These are phyloP conservation scores for Amanita muscaria DNA, from an alignment of 768 basidiomycete species.

Conservation along the genomic window DNA sequence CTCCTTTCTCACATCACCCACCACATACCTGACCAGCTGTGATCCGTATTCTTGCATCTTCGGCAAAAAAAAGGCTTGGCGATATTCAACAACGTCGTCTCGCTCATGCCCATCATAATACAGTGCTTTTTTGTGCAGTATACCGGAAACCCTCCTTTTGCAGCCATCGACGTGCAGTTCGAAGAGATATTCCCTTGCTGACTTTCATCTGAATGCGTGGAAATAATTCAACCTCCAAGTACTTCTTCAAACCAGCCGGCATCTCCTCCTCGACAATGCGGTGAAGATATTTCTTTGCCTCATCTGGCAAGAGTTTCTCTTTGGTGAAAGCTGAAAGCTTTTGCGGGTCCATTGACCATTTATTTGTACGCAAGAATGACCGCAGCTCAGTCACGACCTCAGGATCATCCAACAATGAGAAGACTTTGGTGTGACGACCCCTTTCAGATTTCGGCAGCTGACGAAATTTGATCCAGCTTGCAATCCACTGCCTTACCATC, in stretches of 20 bases:
- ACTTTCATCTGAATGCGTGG: slow-evolving; percentile 23
- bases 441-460: slow-evolving; percentile 17
- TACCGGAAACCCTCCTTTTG: slow-evolving; percentile 21
- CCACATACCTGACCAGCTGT: slow-evolving; percentile 5
- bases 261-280: slow-evolving; percentile 24
- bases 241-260: slow-evolving; percentile 23
- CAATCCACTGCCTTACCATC: slow-evolving; percentile 18
- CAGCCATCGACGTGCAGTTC: slow-evolving; percentile 24
- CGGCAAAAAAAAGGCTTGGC: slow-evolving; percentile 22
- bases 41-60: slow-evolving; percentile 15
- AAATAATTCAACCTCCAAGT: slow-evolving; percentile 26
- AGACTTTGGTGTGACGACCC: slow-evolving; percentile 19
- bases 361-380: slow-evolving; percentile 23
- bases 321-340: slow-evolving; percentile 22
- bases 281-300: slow-evolving; percentile 20
- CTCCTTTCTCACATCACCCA: slow-evolving; percentile 2
- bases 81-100: slow-evolving; percentile 21
- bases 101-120: slow-evolving; percentile 26
- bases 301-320: slow-evolving; percentile 18
- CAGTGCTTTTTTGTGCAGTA: slow-evolving; percentile 16
- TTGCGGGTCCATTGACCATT: slow-evolving; percentile 27
- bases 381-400: slow-evolving; percentile 19
- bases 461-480: slow-evolving; percentile 16
- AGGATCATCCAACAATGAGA: slow-evolving; percentile 22
- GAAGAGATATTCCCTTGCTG: slow-evolving; percentile 21